These are phyloP conservation scores for Phascolomyces articulosus DNA, from an alignment of 371 early-diverging fungal genomes.

Conservation along the genomic window DNA sequence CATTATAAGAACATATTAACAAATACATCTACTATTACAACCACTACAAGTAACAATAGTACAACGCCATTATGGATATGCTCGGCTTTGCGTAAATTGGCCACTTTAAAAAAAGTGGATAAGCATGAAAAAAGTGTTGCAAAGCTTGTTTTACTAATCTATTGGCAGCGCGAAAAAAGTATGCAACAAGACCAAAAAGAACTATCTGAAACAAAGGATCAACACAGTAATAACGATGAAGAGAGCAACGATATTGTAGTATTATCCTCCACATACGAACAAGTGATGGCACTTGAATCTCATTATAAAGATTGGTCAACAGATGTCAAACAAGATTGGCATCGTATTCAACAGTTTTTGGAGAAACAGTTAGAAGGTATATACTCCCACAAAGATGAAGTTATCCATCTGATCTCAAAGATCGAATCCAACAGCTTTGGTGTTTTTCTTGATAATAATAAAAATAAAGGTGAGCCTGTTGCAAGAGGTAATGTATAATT, in stretches of 20 bases:
- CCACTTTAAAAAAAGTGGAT: slow-evolving; percentile 44
- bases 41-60: no score
- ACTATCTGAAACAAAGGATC: not conserved
- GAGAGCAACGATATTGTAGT: slow-evolving; percentile 2
- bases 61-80: slow-evolving; percentile 24
- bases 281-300: slow-evolving; percentile 41
- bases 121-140: slow-evolving; percentile 47
- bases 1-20: no score
- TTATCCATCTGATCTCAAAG: slow-evolving; percentile 46
- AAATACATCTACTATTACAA: no score
- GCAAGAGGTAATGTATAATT: slow-evolving; percentile 16
- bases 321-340: slow-evolving; percentile 42
- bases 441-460: slow-evolving; percentile 27
- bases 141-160: slow-evolving; percentile 30
- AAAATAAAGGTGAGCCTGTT: slow-evolving; percentile 10
- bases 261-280: slow-evolving; percentile 11
- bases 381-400: not conserved
- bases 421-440: slow-evolving; percentile 64
- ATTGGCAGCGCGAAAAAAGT: slow-evolving; percentile 25
- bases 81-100: slow-evolving; percentile 41
- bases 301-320: slow-evolving; percentile 49
- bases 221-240: not conserved
- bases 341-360: slow-evolving; percentile 35
- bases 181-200: not conserved
- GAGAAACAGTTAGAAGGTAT: slow-evolving; percentile 10